Conservation (phyloP, 2,329 filamentous ascomycete species). For the Ophiostoma sp. region DNA sequence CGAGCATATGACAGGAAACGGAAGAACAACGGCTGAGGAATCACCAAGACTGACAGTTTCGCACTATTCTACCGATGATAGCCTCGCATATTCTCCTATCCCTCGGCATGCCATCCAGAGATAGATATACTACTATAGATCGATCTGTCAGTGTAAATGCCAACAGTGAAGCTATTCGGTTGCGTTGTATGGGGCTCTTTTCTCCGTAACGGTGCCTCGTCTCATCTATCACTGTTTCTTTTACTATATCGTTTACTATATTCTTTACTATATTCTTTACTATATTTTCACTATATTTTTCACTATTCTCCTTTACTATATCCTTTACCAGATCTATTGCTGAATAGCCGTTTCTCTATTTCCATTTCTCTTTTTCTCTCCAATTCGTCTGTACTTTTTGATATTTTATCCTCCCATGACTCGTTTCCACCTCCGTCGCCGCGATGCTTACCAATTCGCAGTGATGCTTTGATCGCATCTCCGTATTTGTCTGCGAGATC, state of each 20-base stretch:
- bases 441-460: conserved; percentile 20
- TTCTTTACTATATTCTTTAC: not conserved
- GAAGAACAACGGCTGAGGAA: no score
- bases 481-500: conserved; percentile 16
- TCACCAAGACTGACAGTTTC: not conserved
- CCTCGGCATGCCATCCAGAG: no score
- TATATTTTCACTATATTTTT: not conserved
- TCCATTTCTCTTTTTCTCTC: not conserved
- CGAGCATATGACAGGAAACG: not conserved
- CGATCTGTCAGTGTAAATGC: not conserved
- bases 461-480: not conserved
- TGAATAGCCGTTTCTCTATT: not conserved
- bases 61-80: not conserved
- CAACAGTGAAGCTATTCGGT: not conserved
- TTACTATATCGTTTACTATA: not conserved
- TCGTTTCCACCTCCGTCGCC: not conserved
- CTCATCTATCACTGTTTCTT: not conserved
- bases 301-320: not conserved
- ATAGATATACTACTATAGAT: no score
- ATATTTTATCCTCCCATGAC: not conserved
- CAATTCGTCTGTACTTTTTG: not conserved
- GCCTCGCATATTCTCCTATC: not conserved
- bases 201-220: conserved; percentile 18
- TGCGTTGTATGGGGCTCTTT: conserved; percentile 13
- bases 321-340: not conserved